A percentile compares a stretch with the other conserved stretches of the same genome.
Conservation (phyloP, 2,329 filamentous ascomycete species). For the Colletotrichum sp. region DNA sequence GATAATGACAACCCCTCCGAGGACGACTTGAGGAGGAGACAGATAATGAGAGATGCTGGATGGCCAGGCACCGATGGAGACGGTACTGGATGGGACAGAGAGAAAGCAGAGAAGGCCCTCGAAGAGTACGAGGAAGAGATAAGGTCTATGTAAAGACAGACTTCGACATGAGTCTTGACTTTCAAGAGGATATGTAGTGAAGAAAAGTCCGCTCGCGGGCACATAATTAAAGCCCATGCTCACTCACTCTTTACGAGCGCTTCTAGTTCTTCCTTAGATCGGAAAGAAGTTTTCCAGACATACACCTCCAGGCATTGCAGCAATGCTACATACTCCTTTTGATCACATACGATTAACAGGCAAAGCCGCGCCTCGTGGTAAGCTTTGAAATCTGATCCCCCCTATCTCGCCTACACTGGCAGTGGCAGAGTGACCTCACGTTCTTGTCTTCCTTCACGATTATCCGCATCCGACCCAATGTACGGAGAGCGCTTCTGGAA, state of each 20-base stretch:
- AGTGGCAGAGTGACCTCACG: neutral
- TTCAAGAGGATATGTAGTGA: no score
- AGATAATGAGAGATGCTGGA: neutral
- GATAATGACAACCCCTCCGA: accelerated
- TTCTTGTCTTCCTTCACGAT: neutral
- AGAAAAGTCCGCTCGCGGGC: no score
- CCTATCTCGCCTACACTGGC: neutral
- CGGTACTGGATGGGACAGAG: neutral
- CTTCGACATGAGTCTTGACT: no score
- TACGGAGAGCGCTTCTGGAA: neutral
- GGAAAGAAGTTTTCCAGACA: neutral
- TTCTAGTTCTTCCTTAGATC: neutral
- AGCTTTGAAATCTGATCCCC: neutral
- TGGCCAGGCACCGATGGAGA: neutral
- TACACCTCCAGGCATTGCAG: accelerated
- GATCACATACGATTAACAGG: neutral
- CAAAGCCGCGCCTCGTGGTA: neutral
- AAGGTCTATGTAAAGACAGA: neutral
- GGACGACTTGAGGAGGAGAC: neutral
- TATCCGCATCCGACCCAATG: neutral
- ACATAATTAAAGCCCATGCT: no score
- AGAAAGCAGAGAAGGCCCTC: neutral
- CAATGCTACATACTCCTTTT: neutral
- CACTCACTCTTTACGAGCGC: neutral
- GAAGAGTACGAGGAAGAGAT: neutral